Base-by-base conservation (phyloP, 345 rosid species). In the Gossypium stocksii region DNA sequence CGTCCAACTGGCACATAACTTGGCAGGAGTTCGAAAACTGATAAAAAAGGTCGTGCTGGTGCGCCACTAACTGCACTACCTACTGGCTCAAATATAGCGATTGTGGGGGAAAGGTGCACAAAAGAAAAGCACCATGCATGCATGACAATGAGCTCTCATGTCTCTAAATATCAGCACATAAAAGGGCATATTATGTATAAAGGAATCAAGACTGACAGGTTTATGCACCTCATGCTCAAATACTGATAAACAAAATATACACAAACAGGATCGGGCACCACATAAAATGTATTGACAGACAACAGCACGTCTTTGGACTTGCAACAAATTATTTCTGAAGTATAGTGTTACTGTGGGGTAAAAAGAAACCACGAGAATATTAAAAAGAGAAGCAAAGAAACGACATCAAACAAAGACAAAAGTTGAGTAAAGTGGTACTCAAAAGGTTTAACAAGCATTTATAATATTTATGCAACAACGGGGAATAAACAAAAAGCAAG, bases 41-140 rank as follows among this genome's bases (percentile, higher is more conserved):
- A 17, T 38, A 29, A 60, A 46, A 29, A 60, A 10, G 69, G 25
- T 19, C 25, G 17, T 17, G 12, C 10, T 29, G 70, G 70, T 63
- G 76, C 68, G 70, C 70, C 70, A 74, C 76, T 34, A 60, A 23
- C 64, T 25, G 41, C 64, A 57, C 62, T 57, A 57, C 4, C 62
- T 17, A 60, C 54, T 73, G 48, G 34, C 14, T 46, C 41, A 23
- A 49, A 54, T 23, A 43, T 11, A 61, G 69, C 9, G 34, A 48
- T 16, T 62, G 49, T 29, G 27, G 52, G 58, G 12, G 14, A 16
- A 59, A 14, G 56, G 41, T 4, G 38, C 7, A 25, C 16, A 23
- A 60, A 20, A 9, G 23, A 73, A 29, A n/a, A 17, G 45, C 59
- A 61, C 58, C 68, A 61, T 73, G 66, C 66, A 73, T 71, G 74